A percentile compares a stretch with the other conserved stretches of the same genome.
These are phyloP conservation scores for Myxozyma geophila DNA, from an alignment of 805 yeast genomes.

Conservation along the genomic window DNA sequence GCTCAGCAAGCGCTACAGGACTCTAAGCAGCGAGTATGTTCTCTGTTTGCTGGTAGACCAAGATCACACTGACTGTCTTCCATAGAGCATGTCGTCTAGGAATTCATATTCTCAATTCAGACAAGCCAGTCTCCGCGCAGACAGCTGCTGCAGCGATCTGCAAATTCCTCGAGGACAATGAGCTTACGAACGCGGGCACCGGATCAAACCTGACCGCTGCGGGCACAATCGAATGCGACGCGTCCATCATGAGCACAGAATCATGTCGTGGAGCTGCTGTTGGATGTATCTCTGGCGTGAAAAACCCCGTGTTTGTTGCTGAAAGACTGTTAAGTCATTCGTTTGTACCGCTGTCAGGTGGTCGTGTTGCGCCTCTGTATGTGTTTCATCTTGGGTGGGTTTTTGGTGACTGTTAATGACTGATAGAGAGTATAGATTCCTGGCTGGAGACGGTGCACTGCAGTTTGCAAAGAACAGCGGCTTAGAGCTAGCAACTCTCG, in stretches of 20 bases:
- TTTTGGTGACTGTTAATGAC: background rate
- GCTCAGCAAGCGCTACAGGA: constrained; percentile 22
- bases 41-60: too few species aligned
- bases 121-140: constrained; percentile 24
- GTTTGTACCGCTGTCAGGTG: constrained; percentile 20
- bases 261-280: constrained; percentile 38
- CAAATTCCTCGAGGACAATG: constrained; percentile 45
- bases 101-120: constrained; percentile 30
- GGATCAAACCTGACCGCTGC: constrained; percentile 47
- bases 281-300: constrained; percentile 45
- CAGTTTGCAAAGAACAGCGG: constrained; percentile 39
- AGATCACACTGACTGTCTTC: background rate
- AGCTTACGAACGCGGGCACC: constrained; percentile 48
- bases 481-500: constrained; percentile 16
- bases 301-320: constrained; percentile 44
- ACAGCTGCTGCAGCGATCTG: constrained; percentile 41
- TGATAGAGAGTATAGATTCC: constrained; percentile 38
- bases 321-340: constrained; percentile 35
- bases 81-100: constrained; percentile 38
- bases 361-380: constrained; percentile 36
- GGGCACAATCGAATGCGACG: constrained; percentile 50
- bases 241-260: constrained; percentile 43
- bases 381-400: background rate
- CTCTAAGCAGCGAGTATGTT: constrained; percentile 29
- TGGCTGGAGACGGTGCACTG: constrained; percentile 46